Conservation (phyloP, 306 rosid species). For the Quercus cerris region DNA sequence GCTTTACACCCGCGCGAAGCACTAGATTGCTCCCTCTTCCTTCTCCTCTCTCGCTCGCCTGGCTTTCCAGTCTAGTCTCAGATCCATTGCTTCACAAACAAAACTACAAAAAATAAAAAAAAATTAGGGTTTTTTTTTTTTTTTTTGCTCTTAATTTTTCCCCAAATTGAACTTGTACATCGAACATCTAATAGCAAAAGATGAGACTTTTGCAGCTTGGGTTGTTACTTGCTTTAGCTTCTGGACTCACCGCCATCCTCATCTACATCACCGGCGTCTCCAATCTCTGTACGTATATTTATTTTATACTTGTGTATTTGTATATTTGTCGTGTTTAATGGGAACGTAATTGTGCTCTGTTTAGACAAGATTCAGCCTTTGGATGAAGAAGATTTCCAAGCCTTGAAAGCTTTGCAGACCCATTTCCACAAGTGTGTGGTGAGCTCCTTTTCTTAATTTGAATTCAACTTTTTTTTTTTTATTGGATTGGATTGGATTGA, state of each 20-base stretch:
- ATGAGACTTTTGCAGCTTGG: conserved; percentile 48
- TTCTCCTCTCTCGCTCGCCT: too few species aligned
- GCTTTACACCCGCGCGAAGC: neutral
- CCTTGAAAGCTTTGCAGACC: conserved; percentile 60
- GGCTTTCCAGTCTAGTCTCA: too few species aligned
- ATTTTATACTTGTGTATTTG: neutral
- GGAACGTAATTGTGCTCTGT: conserved; percentile 11
- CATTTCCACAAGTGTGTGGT: conserved; percentile 90
- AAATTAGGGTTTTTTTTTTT: neutral
- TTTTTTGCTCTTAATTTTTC: too few species aligned
- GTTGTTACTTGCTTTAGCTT: conserved; percentile 40
- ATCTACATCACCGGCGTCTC: conserved; percentile 52
- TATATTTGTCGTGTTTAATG: neutral
- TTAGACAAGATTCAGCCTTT: conserved; percentile 49
- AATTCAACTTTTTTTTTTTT: neutral
- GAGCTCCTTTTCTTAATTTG: conserved; percentile 22
- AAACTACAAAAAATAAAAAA: too few species aligned
- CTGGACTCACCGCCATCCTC: conserved; percentile 48
- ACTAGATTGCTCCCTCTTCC: neutral
- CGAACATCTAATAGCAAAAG: neutral
- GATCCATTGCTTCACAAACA: too few species aligned
- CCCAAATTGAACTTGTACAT: too few species aligned
- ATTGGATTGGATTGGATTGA: too few species aligned
- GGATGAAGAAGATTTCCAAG: conserved; percentile 62
- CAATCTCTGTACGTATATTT: conserved; percentile 31